Evolutionary conservation across 306 rosid genomes (phyloP).

Genomic region (Alnus glutinosa): DNA sequence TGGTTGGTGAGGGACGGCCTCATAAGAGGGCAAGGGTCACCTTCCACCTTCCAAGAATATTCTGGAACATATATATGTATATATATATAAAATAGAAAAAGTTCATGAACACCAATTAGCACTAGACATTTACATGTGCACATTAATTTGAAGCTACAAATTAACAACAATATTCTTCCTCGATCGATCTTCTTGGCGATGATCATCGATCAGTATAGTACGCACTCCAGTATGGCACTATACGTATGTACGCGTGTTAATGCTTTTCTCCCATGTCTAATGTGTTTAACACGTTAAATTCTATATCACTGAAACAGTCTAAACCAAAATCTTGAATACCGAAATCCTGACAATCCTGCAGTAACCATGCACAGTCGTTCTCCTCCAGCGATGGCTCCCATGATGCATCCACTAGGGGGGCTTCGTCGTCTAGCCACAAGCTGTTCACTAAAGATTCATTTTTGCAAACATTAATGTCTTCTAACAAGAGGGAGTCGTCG

Average conservation of each 20-base stretch:
- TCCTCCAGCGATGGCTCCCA: constrained; percentile 74
- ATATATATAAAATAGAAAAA: too few species aligned
- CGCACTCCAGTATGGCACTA: too few species aligned
- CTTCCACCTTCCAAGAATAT: constrained; percentile 41
- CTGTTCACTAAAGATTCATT: constrained; percentile 48
- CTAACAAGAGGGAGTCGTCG: constrained; percentile 51
- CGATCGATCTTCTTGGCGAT: too few species aligned
- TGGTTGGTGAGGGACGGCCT: constrained; percentile 48
- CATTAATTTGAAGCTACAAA: too few species aligned
- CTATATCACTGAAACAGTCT: constrained; percentile 54
- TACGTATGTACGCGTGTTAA: too few species aligned
- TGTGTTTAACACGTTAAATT: constrained; percentile 43
- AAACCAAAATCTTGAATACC: constrained; percentile 83
- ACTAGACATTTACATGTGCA: constrained; percentile 33
- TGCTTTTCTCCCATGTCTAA: constrained; percentile 34
- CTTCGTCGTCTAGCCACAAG: constrained; percentile 63
- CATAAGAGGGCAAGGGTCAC: constrained; percentile 30
- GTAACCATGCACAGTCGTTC: constrained; percentile 53
- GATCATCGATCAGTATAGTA: too few species aligned
- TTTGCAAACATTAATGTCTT: constrained; percentile 42
- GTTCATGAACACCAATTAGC: not conserved
- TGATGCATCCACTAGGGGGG: constrained; percentile 49
- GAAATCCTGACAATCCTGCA: constrained; percentile 70
- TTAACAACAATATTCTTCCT: too few species aligned
- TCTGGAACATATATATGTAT: constrained; percentile 17